phyloP scores from a whole-genome alignment of 1,284 basidiomycete species.

The Cutaneotrichosporon sp. region DNA sequence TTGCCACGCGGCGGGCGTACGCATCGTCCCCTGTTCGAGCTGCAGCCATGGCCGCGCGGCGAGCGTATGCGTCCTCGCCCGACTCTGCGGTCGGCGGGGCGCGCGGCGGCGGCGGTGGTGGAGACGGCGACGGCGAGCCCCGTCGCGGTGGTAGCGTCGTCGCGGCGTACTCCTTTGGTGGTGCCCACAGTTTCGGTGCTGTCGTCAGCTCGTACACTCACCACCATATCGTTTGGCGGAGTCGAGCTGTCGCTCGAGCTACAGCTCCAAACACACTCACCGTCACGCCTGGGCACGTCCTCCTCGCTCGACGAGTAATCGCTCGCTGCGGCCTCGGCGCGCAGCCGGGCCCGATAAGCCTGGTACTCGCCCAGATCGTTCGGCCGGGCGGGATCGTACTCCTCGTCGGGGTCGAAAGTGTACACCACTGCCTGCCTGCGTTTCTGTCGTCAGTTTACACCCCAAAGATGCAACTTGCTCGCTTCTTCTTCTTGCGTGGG shows the following conservation, averaged over 20 bases:
- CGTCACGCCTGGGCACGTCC: constrained; percentile 42
- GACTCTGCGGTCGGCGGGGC: constrained; percentile 2
- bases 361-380: constrained; percentile 48
- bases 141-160: background rate
- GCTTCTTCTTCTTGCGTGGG: constrained; percentile 33
- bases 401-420: constrained; percentile 44
- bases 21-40: constrained; percentile 33
- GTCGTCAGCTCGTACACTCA: background rate
- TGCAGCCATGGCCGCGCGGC: constrained; percentile 16
- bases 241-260: too few species aligned
- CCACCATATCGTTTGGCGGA: too few species aligned
- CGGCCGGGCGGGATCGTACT: constrained; percentile 45
- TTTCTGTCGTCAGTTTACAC: constrained; percentile 2
- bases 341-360: constrained; percentile 34
- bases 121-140: background rate
- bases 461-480: constrained; percentile 17
- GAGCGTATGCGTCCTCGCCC: constrained; percentile 25
- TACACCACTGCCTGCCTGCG: constrained; percentile 24
- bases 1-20: constrained; percentile 35
- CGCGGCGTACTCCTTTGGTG: constrained; percentile 34
- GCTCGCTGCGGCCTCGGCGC: constrained; percentile 34
- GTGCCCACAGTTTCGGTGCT: constrained; percentile 45
- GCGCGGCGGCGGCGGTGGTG: background rate
- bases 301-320: constrained; percentile 43
- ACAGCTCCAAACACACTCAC: too few species aligned